phyloP scores from a whole-genome alignment of 768 basidiomycete genomes.

The Suillus variegatus region DNA sequence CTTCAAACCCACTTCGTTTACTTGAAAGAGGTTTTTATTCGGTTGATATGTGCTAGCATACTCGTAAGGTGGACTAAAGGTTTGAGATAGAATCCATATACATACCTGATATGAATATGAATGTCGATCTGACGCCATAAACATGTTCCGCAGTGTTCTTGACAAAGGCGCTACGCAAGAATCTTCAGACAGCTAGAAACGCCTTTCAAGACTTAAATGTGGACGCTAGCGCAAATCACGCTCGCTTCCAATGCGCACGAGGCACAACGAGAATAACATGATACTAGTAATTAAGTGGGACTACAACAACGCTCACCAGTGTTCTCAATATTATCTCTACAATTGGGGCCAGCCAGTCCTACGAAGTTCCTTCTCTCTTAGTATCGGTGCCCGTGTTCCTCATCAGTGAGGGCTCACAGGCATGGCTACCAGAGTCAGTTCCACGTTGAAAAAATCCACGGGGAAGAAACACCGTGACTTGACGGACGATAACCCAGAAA shows the following conservation, averaged over 20 bases:
- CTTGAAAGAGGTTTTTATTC: not conserved
- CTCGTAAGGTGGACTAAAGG: not conserved
- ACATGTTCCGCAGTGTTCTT: too few species aligned
- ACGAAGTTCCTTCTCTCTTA: not conserved
- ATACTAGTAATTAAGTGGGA: too few species aligned
- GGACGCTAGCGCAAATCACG: too few species aligned
- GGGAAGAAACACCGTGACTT: constrained; percentile 60
- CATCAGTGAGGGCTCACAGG: not conserved
- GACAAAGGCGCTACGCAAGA: too few species aligned
- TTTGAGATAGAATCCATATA: not conserved
- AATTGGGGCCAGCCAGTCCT: too few species aligned
- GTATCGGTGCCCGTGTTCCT: not conserved
- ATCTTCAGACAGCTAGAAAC: too few species aligned
- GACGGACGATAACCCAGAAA: constrained; percentile 70
- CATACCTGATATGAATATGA: not conserved
- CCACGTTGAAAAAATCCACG: constrained; percentile 71
- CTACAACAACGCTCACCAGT: too few species aligned
- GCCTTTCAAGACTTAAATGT: too few species aligned
- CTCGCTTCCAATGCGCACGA: too few species aligned
- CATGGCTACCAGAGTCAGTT: constrained; percentile 63
- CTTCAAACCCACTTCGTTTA: not conserved
- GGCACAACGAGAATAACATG: too few species aligned
- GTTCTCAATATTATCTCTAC: too few species aligned
- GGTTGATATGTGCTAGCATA: not conserved
- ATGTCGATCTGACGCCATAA: too few species aligned